These are phyloP conservation scores for Phytophthora sp. DNA, from an alignment of 352 stramenopile genomes.

Conservation along the genomic window DNA sequence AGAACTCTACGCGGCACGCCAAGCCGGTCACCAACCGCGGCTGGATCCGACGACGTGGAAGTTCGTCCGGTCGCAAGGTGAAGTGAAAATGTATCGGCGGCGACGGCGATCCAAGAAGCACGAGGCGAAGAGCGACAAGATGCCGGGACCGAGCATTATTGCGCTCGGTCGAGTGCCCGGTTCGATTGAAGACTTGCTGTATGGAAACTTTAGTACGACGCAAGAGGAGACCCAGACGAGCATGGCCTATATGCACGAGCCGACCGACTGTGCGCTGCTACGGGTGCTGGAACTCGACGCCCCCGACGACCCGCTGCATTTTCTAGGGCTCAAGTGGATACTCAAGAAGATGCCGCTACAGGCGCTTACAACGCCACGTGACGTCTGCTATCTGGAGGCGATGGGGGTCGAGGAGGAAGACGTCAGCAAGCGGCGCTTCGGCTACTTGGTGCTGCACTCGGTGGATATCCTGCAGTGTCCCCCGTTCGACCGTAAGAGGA, in stretches of 20 bases:
- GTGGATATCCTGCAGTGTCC: constrained; percentile 52
- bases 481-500: constrained; percentile 38
- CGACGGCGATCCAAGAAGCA: constrained; percentile 16
- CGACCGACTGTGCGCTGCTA: constrained; percentile 48
- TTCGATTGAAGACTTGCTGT: constrained; percentile 59
- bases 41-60: constrained; percentile 46
- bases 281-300: constrained; percentile 47
- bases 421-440: constrained; percentile 34
- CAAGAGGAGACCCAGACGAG: constrained; percentile 51
- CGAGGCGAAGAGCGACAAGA: not conserved
- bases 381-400: constrained; percentile 46
- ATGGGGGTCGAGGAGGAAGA: constrained; percentile 57
- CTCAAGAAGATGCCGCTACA: constrained; percentile 45
- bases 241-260: constrained; percentile 40
- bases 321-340: constrained; percentile 59
- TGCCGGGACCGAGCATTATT: constrained; percentile 43
- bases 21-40: constrained; percentile 17
- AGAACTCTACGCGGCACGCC: constrained; percentile 14
- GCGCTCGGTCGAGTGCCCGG: constrained; percentile 49
- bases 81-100: constrained; percentile 45
- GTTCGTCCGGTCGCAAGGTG: constrained; percentile 38
- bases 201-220: constrained; percentile 49
- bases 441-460: constrained; percentile 56
- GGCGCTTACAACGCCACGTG: constrained; percentile 27
- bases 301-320: constrained; percentile 51